Evolutionary conservation across 2,329 filamentous ascomycete species (phyloP).

Genomic region (Acrodontium crateriforme): DNA sequence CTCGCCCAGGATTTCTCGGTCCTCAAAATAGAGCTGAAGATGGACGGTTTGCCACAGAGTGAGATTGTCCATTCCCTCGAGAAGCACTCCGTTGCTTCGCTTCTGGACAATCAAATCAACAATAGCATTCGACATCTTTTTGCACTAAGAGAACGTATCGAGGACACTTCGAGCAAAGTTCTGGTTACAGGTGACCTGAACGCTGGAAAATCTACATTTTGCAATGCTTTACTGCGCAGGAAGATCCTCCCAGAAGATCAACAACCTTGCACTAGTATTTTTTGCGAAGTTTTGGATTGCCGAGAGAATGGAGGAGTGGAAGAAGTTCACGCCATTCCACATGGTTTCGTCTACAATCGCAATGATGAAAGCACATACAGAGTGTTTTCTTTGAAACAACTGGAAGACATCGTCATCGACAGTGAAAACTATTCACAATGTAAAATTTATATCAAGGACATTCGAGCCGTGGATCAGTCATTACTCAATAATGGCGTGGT

Average conservation of each 20-base stretch:
- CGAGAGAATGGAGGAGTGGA: slow-evolving; percentile 82
- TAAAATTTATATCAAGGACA: slow-evolving; percentile 92
- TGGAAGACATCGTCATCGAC: slow-evolving; percentile 83
- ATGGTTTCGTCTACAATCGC: slow-evolving; percentile 63
- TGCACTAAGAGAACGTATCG: slow-evolving; percentile 79
- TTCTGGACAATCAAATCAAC: slow-evolving; percentile 86
- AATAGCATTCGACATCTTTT: slow-evolving; percentile 85
- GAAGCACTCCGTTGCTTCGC: slow-evolving; percentile 75
- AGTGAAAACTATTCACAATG: slow-evolving; percentile 83
- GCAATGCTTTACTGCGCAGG: slow-evolving; percentile 84
- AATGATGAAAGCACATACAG: slow-evolving; percentile 92
- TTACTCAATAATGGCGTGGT: slow-evolving; percentile 95
- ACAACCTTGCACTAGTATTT: slow-evolving; percentile 95
- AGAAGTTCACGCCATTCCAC: slow-evolving; percentile 90
- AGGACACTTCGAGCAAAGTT: slow-evolving; percentile 95
- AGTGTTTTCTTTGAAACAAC: slow-evolving; percentile 60
- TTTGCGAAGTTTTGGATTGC: slow-evolving; percentile 90
- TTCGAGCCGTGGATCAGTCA: slow-evolving; percentile 78
- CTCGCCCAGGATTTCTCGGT: slow-evolving; percentile 94
- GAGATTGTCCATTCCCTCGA: slow-evolving; percentile 91
- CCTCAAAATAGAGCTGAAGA: slow-evolving; percentile 83
- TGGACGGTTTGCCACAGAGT: slow-evolving; percentile 71
- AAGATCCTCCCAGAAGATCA: slow-evolving; percentile 94
- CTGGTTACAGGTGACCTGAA: slow-evolving; percentile 92
- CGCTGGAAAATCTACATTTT: slow-evolving; percentile 96